phyloP scores from a whole-genome alignment of 225 moss, liverwort and hornwort genomes.

The Takakia lepidozioides region DNA sequence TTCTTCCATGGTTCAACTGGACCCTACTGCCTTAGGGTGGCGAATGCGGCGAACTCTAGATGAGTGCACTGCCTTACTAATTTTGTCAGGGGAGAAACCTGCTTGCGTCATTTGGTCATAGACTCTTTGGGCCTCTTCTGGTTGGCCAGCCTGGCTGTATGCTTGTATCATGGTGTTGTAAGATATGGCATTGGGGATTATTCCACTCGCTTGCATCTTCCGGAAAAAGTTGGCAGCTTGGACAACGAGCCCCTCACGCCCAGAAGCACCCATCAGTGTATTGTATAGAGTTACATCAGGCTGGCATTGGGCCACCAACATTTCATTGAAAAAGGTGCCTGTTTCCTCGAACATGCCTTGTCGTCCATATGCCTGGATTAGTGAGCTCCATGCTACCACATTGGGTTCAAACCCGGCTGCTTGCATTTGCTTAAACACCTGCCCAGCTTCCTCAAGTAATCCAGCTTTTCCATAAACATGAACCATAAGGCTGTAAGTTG shows the following conservation, averaged over 20 bases:
- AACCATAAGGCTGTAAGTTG: constrained; percentile 62
- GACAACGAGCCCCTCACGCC: constrained; percentile 43
- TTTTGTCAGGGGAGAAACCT: constrained; percentile 60
- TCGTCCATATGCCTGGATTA: constrained; percentile 73
- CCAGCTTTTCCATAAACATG: constrained; percentile 69
- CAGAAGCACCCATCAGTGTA: constrained; percentile 69
- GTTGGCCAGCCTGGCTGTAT: constrained; percentile 54
- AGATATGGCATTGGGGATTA: constrained; percentile 58
- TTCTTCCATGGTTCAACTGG: too few relatives aligned
- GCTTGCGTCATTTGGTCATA: constrained; percentile 74
- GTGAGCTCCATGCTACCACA: constrained; percentile 78
- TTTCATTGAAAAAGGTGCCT: constrained; percentile 57
- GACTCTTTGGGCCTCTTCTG: constrained; percentile 57
- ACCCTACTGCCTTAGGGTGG: too few relatives aligned
- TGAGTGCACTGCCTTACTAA: too few relatives aligned
- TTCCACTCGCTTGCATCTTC: constrained; percentile 67
- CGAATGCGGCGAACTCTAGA: too few relatives aligned
- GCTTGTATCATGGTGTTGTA: constrained; percentile 82
- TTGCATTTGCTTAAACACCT: constrained; percentile 52
- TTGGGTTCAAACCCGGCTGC: constrained; percentile 50
- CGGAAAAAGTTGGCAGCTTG: constrained; percentile 90
- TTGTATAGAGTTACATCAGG: constrained; percentile 67
- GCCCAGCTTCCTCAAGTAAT: constrained; percentile 50
- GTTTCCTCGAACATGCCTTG: constrained; percentile 62
- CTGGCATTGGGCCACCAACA: constrained; percentile 63